phyloP scores from a whole-genome alignment of 2,329 filamentous ascomycete genomes.

The Cytospora chrysosperma region DNA sequence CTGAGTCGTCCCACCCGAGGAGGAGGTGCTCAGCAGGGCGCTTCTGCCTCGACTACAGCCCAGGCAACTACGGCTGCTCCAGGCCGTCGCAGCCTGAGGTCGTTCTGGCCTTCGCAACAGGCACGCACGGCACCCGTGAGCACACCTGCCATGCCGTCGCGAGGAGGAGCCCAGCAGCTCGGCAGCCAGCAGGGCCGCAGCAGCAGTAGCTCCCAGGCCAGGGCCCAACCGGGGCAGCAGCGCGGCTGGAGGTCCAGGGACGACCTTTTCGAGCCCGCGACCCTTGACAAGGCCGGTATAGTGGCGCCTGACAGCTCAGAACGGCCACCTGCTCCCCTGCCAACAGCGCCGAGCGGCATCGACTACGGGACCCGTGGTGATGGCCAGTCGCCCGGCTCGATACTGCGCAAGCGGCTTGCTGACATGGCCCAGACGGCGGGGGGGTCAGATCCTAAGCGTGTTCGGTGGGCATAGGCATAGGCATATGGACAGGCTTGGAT shows the following conservation, averaged over 20 bases:
- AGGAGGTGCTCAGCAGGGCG: too few relatives aligned
- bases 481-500: too few relatives aligned
- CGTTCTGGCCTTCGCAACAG: too few relatives aligned
- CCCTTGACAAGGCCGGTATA: neutral
- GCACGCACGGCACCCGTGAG: too few relatives aligned
- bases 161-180: neutral
- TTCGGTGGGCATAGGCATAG: neutral
- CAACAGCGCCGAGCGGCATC: neutral
- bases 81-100: too few relatives aligned
- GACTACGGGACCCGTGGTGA: neutral
- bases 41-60: too few relatives aligned
- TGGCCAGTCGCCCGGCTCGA: neutral
- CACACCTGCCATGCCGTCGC: neutral
- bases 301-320: neutral
- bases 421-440: neutral
- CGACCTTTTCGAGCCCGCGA: neutral
- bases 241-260: neutral
- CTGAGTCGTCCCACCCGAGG: too few relatives aligned
- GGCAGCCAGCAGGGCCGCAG: neutral
- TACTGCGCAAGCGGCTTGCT: neutral
- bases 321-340: neutral
- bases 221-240: neutral
- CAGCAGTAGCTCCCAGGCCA: neutral
- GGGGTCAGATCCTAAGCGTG: neutral
- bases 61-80: too few relatives aligned